Percentiles rank a stretch among this genome's conserved stretches.
phyloP scores from a whole-genome alignment of 306 rosid genomes.

The Malus domestica region DNA sequence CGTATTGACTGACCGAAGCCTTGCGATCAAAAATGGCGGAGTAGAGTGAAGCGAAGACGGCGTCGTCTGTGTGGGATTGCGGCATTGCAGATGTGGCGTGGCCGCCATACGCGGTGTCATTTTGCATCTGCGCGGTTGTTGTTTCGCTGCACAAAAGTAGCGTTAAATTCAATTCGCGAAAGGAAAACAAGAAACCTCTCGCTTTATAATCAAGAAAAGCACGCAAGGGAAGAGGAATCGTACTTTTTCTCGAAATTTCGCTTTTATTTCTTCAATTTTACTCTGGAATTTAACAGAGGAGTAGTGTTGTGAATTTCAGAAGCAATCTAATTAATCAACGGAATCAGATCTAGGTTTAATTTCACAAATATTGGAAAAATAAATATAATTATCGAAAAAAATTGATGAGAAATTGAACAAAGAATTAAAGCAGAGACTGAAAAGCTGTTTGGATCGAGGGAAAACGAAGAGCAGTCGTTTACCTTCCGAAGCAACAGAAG shows the following conservation, averaged over 20 bases:
- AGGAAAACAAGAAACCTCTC: not conserved
- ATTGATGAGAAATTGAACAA: not conserved
- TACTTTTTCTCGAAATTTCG: not conserved
- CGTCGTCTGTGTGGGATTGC: conserved; percentile 21
- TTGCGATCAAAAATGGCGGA: conserved; percentile 33
- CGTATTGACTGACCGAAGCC: conserved; percentile 27
- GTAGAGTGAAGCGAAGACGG: conserved; percentile 30
- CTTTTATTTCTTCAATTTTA: not conserved
- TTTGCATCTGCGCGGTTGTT: conserved; percentile 33
- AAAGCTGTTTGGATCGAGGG: conserved; percentile 6
- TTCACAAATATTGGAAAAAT: not conserved
- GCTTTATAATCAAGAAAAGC: not conserved
- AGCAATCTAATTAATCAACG: not conserved
- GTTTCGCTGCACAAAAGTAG: not conserved
- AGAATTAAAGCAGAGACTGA: not conserved
- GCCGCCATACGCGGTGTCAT: conserved; percentile 32
- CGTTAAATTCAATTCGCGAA: not conserved
- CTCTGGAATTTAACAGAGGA: not conserved
- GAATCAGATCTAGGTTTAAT: not conserved
- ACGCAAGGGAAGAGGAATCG: not conserved
- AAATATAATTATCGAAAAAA: not conserved
- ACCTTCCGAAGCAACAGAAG: not conserved
- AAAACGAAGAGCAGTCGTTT: not conserved
- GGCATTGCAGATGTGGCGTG: conserved; percentile 21
- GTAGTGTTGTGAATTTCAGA: not conserved